phyloP scores from a whole-genome alignment of 768 basidiomycete genomes.

The Tricholoma furcatifolium region DNA sequence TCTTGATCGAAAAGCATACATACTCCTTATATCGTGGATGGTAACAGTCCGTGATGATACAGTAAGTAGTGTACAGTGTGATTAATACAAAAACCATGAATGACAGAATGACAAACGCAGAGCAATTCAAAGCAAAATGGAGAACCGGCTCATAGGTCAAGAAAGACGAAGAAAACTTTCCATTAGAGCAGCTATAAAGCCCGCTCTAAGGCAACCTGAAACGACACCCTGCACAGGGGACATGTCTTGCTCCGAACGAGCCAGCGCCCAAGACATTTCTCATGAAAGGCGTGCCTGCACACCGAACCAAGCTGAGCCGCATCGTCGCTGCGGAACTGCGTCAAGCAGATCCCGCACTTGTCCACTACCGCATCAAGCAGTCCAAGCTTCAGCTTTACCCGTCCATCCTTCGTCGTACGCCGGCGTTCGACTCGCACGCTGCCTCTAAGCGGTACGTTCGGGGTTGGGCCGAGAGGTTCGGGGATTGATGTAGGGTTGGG shows the following conservation, averaged over 20 bases:
- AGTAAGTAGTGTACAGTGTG: no score
- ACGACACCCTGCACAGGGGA: slow-evolving; percentile 58
- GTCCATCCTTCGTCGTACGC: slow-evolving; percentile 61
- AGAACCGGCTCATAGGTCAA: neutral
- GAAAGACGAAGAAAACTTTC: neutral
- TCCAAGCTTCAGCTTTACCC: slow-evolving; percentile 67
- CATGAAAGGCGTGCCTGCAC: slow-evolving; percentile 70
- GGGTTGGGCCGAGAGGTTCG: neutral
- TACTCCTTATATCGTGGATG: no score
- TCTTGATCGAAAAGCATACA: no score
- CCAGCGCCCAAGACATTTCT: slow-evolving; percentile 63
- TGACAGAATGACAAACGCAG: no score
- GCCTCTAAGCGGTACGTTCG: slow-evolving; percentile 36
- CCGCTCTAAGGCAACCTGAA: slow-evolving; percentile 29
- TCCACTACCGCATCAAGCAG: slow-evolving; percentile 63
- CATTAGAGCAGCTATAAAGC: slow-evolving; percentile 20
- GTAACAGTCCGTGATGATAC: no score
- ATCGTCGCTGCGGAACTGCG: slow-evolving; percentile 64
- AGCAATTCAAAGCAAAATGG: no score
- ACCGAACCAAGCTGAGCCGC: slow-evolving; percentile 50
- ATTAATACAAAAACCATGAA: no score
- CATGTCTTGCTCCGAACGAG: slow-evolving; percentile 58
- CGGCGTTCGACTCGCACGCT: slow-evolving; percentile 56
- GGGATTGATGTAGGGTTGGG: neutral
- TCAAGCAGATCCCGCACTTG: slow-evolving; percentile 72